Evolutionary conservation across 768 basidiomycete species (phyloP), one percentile per base, ranked within the genome.

Genomic region (Lactarius deliciosus): DNA sequence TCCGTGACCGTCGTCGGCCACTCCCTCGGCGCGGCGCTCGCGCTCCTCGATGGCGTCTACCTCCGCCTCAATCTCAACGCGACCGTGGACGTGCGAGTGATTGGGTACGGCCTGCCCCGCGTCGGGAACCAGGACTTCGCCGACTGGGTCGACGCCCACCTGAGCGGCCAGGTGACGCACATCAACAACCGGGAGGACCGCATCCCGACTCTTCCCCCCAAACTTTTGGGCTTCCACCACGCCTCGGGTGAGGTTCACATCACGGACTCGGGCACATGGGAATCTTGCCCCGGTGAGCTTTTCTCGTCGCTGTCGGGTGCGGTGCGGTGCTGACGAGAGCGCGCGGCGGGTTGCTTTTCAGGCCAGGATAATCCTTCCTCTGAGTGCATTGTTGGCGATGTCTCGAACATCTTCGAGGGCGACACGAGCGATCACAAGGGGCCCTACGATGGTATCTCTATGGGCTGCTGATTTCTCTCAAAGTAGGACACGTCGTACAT

Each of bases 331-430:
- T 65, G 45, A 61, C 32, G 18, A 41, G 38, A 15, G 9, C 28
- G 1, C 22, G 20, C 10, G 45, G 38, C 1, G 10, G 20, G 9
- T 47, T 22, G 3, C 45, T 3, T 22, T 60, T 40, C 57, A 85
- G 85, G 87, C 4, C 82, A 88, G 65, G 89, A 90, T 68, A 89
- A 90, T 71, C 70, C 80, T 9, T 83, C 80, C 66, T 67, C 54
- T 5, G 72, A 80, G 64, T 89, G 88, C 74, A 79, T 74, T 9
- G 79, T 80, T 25, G 87, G 86, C 1, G 82, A 82, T 61, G 86
- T 87, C 3, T 70, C 79, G 0, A 80, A 79, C 28, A 76, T 90
- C 61, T 80, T 84, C 30, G 75, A 75, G 7, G 78, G 84, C 2
- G 64, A 78, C 53, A 2, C 36, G 36, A 3, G 1, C 3, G 16